These are phyloP conservation scores for Paramecium tetraurelia DNA, from an alignment of 73 alveolate genomes.

Conservation along the genomic window DNA sequence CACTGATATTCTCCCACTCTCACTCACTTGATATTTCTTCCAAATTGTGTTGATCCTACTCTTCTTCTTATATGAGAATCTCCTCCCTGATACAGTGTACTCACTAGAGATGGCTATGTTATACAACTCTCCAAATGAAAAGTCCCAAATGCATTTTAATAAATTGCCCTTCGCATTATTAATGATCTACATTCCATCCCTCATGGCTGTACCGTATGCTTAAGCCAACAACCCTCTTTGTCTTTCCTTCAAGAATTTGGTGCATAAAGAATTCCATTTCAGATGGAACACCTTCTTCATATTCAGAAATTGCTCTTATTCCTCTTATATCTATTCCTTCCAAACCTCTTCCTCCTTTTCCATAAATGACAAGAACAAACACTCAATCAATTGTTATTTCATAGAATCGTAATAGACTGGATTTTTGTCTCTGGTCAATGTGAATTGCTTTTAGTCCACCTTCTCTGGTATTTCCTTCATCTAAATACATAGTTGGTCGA, in stretches of 20 bases:
- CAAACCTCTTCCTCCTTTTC: background rate
- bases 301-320: background rate
- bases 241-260: slow-evolving; percentile 2
- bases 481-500: background rate
- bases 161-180: background rate
- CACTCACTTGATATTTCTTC: slow-evolving; percentile 28
- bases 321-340: background rate
- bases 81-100: background rate
- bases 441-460: background rate
- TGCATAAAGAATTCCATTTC: background rate
- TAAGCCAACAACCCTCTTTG: background rate
- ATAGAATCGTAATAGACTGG: background rate
- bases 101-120: slow-evolving; percentile 17
- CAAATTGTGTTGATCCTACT: slow-evolving; percentile 4
- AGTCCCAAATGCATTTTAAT: slow-evolving; percentile 5
- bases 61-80: background rate
- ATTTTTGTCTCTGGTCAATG: background rate
- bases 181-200: background rate
- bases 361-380: background rate
- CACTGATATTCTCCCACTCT: slow-evolving; percentile 33
- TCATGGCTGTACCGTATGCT: background rate
- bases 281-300: background rate
- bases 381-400: background rate
- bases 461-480: slow-evolving; percentile 1
- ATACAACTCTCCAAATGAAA: background rate